phyloP scores from a whole-genome alignment of 768 basidiomycete species.

The Dendrothele bispora region DNA sequence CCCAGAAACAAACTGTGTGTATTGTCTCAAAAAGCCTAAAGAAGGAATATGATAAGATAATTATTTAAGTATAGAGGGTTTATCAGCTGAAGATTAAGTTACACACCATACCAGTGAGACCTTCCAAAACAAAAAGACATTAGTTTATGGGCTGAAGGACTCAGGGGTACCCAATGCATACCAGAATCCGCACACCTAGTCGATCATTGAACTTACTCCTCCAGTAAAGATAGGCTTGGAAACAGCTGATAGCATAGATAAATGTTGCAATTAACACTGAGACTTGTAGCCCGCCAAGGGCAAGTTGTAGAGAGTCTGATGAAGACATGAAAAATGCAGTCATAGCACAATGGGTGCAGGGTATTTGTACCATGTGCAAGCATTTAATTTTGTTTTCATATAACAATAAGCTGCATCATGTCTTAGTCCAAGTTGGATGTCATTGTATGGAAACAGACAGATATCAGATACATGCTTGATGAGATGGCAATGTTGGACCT shows the following conservation, averaged over 20 bases:
- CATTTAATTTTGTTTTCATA: too few relatives aligned
- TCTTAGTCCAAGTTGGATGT: too few relatives aligned
- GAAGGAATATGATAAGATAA: not conserved
- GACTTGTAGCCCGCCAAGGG: not conserved
- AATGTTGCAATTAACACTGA: not conserved
- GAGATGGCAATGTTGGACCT: too few relatives aligned
- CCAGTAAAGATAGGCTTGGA: not conserved
- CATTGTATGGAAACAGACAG: too few relatives aligned
- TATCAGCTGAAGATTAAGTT: not conserved
- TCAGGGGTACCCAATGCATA: not conserved
- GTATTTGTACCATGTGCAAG: too few relatives aligned
- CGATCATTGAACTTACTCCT: not conserved
- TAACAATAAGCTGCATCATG: too few relatives aligned
- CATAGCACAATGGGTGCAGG: too few relatives aligned
- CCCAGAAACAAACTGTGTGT: not conserved
- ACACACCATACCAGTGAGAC: not conserved
- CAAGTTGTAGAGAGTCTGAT: not conserved
- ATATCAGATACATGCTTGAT: too few relatives aligned
- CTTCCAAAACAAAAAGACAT: not conserved
- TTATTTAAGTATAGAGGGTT: too few relatives aligned
- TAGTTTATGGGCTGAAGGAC: too few relatives aligned
- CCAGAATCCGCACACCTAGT: not conserved
- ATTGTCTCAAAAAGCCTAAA: not conserved
- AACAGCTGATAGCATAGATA: not conserved
- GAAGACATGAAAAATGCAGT: too few relatives aligned